phyloP scores from a whole-genome alignment of 495 filamentous ascomycete species.

The Hypoxylon fragiforme region DNA sequence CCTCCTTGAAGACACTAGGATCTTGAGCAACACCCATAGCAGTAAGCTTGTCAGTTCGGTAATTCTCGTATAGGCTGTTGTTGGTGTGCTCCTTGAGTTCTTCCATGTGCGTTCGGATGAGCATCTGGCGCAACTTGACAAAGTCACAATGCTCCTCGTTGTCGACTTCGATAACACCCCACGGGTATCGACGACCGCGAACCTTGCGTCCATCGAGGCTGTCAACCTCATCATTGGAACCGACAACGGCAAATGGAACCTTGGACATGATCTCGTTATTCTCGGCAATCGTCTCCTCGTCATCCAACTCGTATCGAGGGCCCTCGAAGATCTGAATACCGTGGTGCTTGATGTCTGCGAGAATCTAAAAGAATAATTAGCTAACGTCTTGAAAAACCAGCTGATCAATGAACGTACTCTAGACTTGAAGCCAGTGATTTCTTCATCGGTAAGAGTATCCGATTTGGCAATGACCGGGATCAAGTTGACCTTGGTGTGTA shows the following conservation, averaged over 20 bases:
- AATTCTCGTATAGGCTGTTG: conserved; percentile 98
- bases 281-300: conserved; percentile 98
- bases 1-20: conserved; percentile 99
- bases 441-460: conserved; percentile 96
- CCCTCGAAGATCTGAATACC: conserved; percentile 98
- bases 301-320: conserved; percentile 95
- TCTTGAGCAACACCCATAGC: conserved; percentile 98
- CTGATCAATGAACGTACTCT: conserved; percentile 64
- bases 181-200: conserved; percentile 94
- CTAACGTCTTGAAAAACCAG: conserved; percentile 11
- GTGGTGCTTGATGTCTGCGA: conserved; percentile 95
- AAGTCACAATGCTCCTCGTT: conserved; percentile 99
- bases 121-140: conserved; percentile 98
- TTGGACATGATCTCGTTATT: conserved; percentile 99
- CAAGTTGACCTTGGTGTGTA: conserved; percentile 99
- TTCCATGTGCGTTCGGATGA: conserved; percentile 99
- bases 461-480: conserved; percentile 99
- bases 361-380: conserved; percentile 65
- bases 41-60: conserved; percentile 97
- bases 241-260: conserved; percentile 97
- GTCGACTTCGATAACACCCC: conserved; percentile 98
- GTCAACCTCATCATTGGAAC: conserved; percentile 89
- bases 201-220: conserved; percentile 93
- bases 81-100: conserved; percentile 99
- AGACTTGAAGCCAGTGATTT: conserved; percentile 90